These are phyloP conservation scores for Aquilaria yunnanensis DNA, from an alignment of 345 rosid species.

Conservation along the genomic window DNA sequence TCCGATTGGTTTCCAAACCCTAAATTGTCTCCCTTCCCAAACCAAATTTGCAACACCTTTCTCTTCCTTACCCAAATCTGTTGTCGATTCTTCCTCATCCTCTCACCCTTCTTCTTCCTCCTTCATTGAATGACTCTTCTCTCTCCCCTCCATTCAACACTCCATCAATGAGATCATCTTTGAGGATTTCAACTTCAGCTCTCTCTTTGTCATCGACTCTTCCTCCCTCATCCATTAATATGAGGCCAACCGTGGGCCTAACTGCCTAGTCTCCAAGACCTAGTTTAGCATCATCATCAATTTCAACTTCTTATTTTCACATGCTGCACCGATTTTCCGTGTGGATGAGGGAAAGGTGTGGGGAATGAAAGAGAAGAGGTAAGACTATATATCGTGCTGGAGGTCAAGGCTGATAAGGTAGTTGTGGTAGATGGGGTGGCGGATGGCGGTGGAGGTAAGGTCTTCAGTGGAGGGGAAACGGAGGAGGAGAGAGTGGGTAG, in stretches of 20 bases:
- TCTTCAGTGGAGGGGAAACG: too few relatives aligned
- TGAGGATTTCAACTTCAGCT: constrained; percentile 76
- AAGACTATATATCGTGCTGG: too few relatives aligned
- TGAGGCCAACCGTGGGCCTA: constrained; percentile 65
- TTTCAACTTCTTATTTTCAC: constrained; percentile 84
- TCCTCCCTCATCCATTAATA: constrained; percentile 72
- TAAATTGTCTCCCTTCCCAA: too few relatives aligned
- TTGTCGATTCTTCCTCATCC: constrained; percentile 24
- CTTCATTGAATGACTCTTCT: constrained; percentile 74
- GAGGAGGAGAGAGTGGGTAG: too few relatives aligned
- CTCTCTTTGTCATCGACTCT: constrained; percentile 61
- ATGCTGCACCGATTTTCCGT: constrained; percentile 68
- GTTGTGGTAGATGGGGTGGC: too few relatives aligned
- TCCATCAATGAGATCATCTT: constrained; percentile 85
- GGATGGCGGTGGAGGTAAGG: too few relatives aligned
- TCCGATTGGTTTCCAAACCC: too few relatives aligned
- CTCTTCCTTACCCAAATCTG: constrained; percentile 27
- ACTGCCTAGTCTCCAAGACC: constrained; percentile 45
- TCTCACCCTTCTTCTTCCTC: constrained; percentile 54
- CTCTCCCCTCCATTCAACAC: constrained; percentile 69
- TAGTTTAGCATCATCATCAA: constrained; percentile 84
- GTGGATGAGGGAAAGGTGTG: too few relatives aligned
- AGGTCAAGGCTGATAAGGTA: too few relatives aligned
- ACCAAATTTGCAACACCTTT: constrained; percentile 35
- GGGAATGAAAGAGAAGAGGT: too few relatives aligned